phyloP scores from a whole-genome alignment of 495 filamentous ascomycete genomes.

The Penicillium pulvis region DNA sequence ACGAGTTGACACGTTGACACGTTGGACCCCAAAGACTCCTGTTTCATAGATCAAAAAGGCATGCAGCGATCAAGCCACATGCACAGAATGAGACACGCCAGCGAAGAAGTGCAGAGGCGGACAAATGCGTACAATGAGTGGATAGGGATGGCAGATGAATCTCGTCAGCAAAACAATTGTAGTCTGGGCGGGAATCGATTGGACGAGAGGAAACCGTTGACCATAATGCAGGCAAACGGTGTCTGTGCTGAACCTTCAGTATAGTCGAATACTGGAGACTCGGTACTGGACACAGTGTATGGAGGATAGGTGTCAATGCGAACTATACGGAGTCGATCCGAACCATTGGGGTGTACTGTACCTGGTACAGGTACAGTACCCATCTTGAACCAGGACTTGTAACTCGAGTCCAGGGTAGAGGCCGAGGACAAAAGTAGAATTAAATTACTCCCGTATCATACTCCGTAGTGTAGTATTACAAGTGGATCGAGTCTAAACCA shows the following conservation, averaged over 20 bases:
- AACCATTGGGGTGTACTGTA: slow-evolving; percentile 2
- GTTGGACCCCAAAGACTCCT: too few species aligned
- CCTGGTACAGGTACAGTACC: too few species aligned
- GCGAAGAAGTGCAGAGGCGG: slow-evolving; percentile 11
- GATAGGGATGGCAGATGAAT: slow-evolving; percentile 13
- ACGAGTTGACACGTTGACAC: too few species aligned
- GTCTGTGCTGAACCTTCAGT: slow-evolving; percentile 17
- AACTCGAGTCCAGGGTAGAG: too few species aligned
- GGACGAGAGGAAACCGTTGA: slow-evolving; percentile 11
- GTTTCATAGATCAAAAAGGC: too few species aligned
- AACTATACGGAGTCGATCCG: neutral
- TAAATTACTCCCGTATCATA: too few species aligned
- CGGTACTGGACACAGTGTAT: too few species aligned
- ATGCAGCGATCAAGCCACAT: too few species aligned
- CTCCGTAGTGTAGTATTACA: too few species aligned
- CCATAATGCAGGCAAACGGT: slow-evolving; percentile 19
- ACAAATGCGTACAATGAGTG: slow-evolving; percentile 14
- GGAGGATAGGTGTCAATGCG: neutral
- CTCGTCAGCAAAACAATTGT: slow-evolving; percentile 9
- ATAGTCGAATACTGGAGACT: neutral
- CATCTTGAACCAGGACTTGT: too few species aligned
- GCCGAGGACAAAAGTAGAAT: too few species aligned
- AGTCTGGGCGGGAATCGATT: slow-evolving; percentile 24
- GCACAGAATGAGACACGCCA: too few species aligned
- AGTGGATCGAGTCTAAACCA: slow-evolving; percentile 29